A percentile compares a stretch with the other conserved stretches of the same genome.
These are phyloP conservation scores for Leishmania aethiopica DNA, from an alignment of 208 protist species.

Conservation along the genomic window DNA sequence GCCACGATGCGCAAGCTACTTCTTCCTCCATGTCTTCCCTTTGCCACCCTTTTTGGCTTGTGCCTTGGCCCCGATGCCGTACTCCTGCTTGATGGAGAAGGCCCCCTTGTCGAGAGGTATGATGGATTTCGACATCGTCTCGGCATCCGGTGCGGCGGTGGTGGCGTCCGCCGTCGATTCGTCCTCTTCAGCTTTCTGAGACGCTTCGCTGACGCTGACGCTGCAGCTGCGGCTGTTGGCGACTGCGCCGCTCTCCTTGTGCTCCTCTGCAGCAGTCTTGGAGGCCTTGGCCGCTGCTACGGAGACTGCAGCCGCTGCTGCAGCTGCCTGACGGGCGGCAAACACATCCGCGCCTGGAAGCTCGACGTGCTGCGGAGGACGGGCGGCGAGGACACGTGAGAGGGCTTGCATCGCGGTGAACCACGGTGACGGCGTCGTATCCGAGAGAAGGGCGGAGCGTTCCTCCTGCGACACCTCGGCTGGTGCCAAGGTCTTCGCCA, in stretches of 20 bases:
- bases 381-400: constrained; percentile 35
- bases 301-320: constrained; percentile 7
- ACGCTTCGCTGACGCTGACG: not conserved
- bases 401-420: constrained; percentile 59
- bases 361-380: constrained; percentile 36
- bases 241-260: too few relatives aligned
- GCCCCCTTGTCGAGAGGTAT: constrained; percentile 20
- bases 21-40: not conserved
- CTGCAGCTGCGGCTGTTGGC: constrained; percentile 14
- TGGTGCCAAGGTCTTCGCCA: constrained; percentile 18
- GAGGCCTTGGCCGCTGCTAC: not conserved
- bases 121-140: not conserved
- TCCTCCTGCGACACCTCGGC: constrained; percentile 6
- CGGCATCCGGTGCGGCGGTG: not conserved
- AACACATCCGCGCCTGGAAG: constrained; percentile 65
- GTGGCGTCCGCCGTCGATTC: not conserved
- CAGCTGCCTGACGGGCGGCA: constrained; percentile 20
- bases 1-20: not conserved
- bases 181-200: not conserved
- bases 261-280: not conserved
- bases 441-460: constrained; percentile 9
- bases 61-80: constrained; percentile 25
- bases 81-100: constrained; percentile 30
- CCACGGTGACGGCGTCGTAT: constrained; percentile 55
- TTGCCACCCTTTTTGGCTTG: constrained; percentile 11